A percentile compares a stretch with the other conserved stretches of the same genome.
Evolutionary conservation across 2,329 filamentous ascomycete species (phyloP).

Genomic region (Curvularia eragrostidis): DNA sequence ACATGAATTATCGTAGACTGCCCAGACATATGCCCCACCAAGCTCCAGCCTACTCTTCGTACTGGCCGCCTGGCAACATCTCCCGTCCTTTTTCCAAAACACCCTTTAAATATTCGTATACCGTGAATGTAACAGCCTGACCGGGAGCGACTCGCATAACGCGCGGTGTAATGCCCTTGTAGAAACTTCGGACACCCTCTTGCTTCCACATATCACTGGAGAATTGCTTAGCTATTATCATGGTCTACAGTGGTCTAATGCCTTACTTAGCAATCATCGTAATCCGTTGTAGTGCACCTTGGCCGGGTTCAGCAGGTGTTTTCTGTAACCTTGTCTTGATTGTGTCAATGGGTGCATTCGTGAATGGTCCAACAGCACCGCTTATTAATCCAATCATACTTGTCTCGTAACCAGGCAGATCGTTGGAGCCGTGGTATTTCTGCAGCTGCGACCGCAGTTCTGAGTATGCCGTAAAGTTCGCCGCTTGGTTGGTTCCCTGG

Average conservation of each 20-base stretch:
- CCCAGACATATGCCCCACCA: neutral
- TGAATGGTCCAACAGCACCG: slow-evolving; percentile 93
- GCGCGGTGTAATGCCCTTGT: slow-evolving; percentile 97
- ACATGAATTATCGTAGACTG: neutral
- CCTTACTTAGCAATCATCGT: slow-evolving; percentile 69
- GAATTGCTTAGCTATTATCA: slow-evolving; percentile 14
- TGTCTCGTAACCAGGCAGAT: slow-evolving; percentile 87
- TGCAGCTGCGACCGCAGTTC: slow-evolving; percentile 86
- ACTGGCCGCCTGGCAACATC: slow-evolving; percentile 54
- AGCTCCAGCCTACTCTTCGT: slow-evolving; percentile 53
- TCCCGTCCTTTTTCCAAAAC: slow-evolving; percentile 57
- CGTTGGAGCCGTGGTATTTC: slow-evolving; percentile 72
- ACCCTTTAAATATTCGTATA: slow-evolving; percentile 61
- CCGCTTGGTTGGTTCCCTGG: slow-evolving; percentile 94
- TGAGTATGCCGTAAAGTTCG: slow-evolving; percentile 96
- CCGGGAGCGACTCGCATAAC: slow-evolving; percentile 98
- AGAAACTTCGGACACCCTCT: slow-evolving; percentile 93
- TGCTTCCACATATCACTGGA: slow-evolving; percentile 67
- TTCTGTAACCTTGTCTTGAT: slow-evolving; percentile 98
- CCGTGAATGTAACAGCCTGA: slow-evolving; percentile 77
- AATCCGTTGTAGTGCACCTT: slow-evolving; percentile 81
- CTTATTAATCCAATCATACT: slow-evolving; percentile 88
- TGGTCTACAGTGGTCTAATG: neutral
- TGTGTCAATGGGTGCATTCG: slow-evolving; percentile 97
- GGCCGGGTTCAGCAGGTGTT: slow-evolving; percentile 80